Percentiles rank a stretch among this genome's conserved stretches.
Evolutionary conservation across 495 filamentous ascomycete species (phyloP).

Genomic region (Sabuloglossum arenarium): DNA sequence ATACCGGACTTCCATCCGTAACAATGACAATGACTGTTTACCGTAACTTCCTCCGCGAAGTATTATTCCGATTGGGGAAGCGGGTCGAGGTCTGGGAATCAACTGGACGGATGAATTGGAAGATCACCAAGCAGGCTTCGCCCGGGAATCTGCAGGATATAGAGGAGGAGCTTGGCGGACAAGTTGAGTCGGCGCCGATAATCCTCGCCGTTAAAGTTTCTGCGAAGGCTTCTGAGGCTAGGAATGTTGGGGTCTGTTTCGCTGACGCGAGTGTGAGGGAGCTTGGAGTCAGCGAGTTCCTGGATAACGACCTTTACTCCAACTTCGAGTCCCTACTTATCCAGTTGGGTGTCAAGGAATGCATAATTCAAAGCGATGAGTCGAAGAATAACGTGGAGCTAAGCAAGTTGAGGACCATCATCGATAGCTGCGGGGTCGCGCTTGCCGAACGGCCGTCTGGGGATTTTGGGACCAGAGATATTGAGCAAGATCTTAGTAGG

Average conservation of each 20-base stretch:
- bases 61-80: constrained; percentile 75
- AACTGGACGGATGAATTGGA: constrained; percentile 67
- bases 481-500: constrained; percentile 83
- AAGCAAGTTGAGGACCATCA: constrained; percentile 66
- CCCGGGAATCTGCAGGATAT: constrained; percentile 94
- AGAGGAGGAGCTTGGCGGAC: constrained; percentile 82
- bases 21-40: constrained; percentile 87
- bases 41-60: constrained; percentile 87
- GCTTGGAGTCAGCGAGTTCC: constrained; percentile 89
- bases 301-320: constrained; percentile 95
- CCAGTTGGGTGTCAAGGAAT: constrained; percentile 89
- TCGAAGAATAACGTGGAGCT: constrained; percentile 64
- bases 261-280: constrained; percentile 94
- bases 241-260: constrained; percentile 88
- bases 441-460: constrained; percentile 52
- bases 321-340: constrained; percentile 96
- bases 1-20: constrained; percentile 70
- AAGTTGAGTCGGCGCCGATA: constrained; percentile 75
- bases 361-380: constrained; percentile 53
- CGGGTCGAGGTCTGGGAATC: constrained; percentile 78
- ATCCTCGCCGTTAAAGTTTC: constrained; percentile 88
- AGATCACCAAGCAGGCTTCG: constrained; percentile 72
- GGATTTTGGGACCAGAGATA: constrained; percentile 80
- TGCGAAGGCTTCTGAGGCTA: constrained; percentile 62
- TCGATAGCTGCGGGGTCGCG: constrained; percentile 79